Evolutionary conservation across 2,329 filamentous ascomycete species (phyloP).

Genomic region (Herpotrichia juniperi): DNA sequence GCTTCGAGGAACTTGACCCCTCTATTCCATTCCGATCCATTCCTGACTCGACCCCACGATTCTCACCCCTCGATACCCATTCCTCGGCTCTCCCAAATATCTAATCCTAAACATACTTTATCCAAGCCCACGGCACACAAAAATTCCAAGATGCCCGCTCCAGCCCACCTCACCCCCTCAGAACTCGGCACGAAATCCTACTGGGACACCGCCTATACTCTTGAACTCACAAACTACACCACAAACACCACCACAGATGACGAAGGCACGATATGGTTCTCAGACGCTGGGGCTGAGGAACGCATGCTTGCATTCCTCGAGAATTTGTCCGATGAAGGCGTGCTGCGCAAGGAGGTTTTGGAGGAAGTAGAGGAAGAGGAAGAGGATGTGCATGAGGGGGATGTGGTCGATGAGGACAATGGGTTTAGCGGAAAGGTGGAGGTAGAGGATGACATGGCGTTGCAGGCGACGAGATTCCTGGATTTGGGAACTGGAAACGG

Average conservation of each 20-base stretch:
- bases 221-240: constrained; percentile 73
- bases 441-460: constrained; percentile 16
- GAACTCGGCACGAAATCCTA: constrained; percentile 79
- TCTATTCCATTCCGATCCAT: background rate
- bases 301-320: constrained; percentile 72
- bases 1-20: background rate
- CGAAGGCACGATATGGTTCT: constrained; percentile 94
- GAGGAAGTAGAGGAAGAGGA: background rate
- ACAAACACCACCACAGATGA: constrained; percentile 69
- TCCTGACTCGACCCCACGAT: background rate
- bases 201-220: constrained; percentile 70
- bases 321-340: constrained; percentile 57
- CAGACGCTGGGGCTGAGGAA: constrained; percentile 85
- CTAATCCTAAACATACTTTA: background rate
- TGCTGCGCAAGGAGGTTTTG: constrained; percentile 48
- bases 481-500: constrained; percentile 96
- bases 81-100: background rate
- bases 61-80: no score
- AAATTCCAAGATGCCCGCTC: constrained; percentile 11
- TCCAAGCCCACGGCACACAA: background rate
- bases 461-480: constrained; percentile 64
- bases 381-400: no score
- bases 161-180: constrained; percentile 70
- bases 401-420: constrained; percentile 14
- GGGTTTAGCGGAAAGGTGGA: constrained; percentile 12